Evolutionary conservation across 371 early-diverging fungal genomes (phyloP), one percentile per base, ranked within the genome.

Genomic region (Mortierella sp.): DNA sequence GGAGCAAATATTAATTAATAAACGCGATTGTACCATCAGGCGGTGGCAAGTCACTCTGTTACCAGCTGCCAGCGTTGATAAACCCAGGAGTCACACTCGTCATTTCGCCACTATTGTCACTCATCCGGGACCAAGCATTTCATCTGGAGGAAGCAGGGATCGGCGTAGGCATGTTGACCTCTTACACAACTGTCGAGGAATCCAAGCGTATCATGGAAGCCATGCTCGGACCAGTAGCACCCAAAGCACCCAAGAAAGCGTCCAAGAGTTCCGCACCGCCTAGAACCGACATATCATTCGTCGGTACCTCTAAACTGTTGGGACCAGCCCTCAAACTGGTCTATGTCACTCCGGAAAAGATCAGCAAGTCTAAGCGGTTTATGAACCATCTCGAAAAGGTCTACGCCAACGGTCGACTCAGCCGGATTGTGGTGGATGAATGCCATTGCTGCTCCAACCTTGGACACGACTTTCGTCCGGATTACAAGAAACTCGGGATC

Each of bases 331-430:
- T 92, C 28, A 89, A 89, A 31, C 76, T 98, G 51, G 90, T 97
- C 19, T 98, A 97, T 87, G 95, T 97, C 11, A 97, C 98, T n/a
- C 98, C 98, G 0, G 98, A 98, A 81, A 94, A 95, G 82, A 90
- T 98, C 69, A 93, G 92, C 44, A 93, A 95, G 67, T 93, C 92
- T 50, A 94, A 93, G 72, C 88, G 91, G 44, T 94, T 97, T 67
- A 90, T 94, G 89, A 89, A 87, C n/a, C 88, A 90, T 44, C 85
- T 96, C 0, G 91, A 92, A 53, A 91, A 92, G 75, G 90, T 96
- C 0, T 92, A 95, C 69, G 89, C 89, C 46, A 83, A 80, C 13
- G 92, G 93, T 11, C 77, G 83, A 51, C 88, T 96, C 40, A 82
- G 87, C 2, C 89, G 96, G 34, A 94, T 98, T 79, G 96, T 97